Base-by-base conservation (phyloP, 805 yeast genomes). In the Starmera dryadoides region DNA sequence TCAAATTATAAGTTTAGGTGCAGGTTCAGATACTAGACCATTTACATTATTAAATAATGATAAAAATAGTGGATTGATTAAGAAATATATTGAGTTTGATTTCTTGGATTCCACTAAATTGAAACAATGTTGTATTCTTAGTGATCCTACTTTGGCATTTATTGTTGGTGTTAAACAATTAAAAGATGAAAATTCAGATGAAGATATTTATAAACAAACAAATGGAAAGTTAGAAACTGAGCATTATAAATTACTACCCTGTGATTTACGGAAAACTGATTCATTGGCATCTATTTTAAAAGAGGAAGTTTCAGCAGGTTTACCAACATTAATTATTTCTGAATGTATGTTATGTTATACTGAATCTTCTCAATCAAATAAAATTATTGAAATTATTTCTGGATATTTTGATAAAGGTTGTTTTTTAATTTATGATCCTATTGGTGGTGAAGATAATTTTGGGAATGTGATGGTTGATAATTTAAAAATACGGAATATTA, bases 1-100 rank as follows among this genome's bases (percentile, higher is more conserved):
- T 29, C 86, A 82, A 57, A 76, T 76, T 6, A 56, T 82, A 3
- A 80, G 79, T 38, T 72, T 81, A 54, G 86, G 86, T 36, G 77
- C 85, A 31, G 84, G 82, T 2, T 68, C 86, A 0, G 89, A 86
- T 36, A 71, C 81, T 6, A 57, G 82, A 44, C 60, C 63, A 32
- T 66, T 74, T 41, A 60, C 58, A 7, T 45, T 69, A 7, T 50
- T 76, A 14, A 29, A 52, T 7, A 33, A 52, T 17, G 37, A 41
- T n/a, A 42, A 54, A 4, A 19, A 17, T 7, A 30, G n/a, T 11
- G 19, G 12, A 9, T 9, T 12, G 11, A 38, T 48, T n/a, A 43
- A 71, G 21, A 53, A 46, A 7, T 73, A 67, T 45, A 48, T 70
- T 18, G 84, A 77, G 46, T 49, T 77, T 21, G 84, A 77, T 51